Percentiles rank a stretch among this genome's conserved stretches.
Evolutionary conservation across 2,329 filamentous ascomycete species (phyloP).

Genomic region (Arthrobotrys megalospora): DNA sequence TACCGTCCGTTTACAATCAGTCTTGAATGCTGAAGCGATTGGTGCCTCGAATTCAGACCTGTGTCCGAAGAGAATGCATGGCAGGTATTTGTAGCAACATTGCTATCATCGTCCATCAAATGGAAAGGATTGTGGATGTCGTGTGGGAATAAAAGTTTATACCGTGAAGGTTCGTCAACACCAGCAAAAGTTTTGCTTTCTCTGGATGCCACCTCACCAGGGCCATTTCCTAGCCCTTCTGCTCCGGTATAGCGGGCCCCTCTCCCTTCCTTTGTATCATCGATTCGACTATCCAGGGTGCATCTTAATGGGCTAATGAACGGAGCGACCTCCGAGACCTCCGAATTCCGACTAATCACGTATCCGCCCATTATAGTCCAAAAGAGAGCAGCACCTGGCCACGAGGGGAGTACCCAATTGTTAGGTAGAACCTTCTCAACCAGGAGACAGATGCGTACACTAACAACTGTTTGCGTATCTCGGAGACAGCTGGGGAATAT

Average conservation of each 20-base stretch:
- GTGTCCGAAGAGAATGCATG: conserved; percentile 30
- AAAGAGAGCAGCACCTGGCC: not conserved
- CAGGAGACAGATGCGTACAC: not conserved
- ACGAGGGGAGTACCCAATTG: not conserved
- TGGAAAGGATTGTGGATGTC: conserved; percentile 26
- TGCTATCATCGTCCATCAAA: conserved; percentile 36
- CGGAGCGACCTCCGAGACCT: conserved; percentile 18
- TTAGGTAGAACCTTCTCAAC: not conserved
- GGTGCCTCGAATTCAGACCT: conserved; percentile 12
- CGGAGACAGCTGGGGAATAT: not conserved
- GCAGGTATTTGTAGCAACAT: conserved; percentile 7
- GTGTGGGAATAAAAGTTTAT: conserved; percentile 49
- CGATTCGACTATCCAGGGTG: conserved; percentile 33
- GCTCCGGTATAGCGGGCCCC: conserved; percentile 27
- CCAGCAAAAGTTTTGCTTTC: conserved; percentile 5
- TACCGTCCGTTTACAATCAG: conserved; percentile 46
- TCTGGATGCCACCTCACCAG: conserved; percentile 19
- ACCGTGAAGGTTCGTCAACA: conserved; percentile 39
- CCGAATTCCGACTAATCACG: conserved; percentile 42
- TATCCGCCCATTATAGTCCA: conserved; percentile 53
- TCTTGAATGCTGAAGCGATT: conserved; percentile 33
- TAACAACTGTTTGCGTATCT: not conserved
- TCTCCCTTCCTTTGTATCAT: conserved; percentile 27
- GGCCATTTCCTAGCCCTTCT: conserved; percentile 32
- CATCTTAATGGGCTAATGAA: conserved; percentile 40